Conservation (phyloP, 2,329 filamentous ascomycete genomes). For the Calonectria honghensis region DNA sequence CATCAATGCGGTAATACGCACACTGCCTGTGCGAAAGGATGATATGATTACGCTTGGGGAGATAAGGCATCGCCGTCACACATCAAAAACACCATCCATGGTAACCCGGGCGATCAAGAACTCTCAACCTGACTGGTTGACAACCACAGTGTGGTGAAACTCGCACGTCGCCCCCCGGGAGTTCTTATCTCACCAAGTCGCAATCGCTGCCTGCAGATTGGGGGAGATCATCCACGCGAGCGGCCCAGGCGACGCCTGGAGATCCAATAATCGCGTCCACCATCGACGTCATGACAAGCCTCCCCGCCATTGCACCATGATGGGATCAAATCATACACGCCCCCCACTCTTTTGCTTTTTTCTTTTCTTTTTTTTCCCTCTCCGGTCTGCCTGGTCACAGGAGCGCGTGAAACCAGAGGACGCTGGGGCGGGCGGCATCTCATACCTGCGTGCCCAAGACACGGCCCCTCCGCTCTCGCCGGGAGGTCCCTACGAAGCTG, state of each 20-base stretch:
- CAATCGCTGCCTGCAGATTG: not conserved
- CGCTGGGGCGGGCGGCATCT: not conserved
- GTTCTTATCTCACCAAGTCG: slow-evolving; percentile 14
- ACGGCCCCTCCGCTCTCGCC: not conserved
- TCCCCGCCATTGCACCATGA: slow-evolving; percentile 35
- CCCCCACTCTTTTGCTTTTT: slow-evolving; percentile 50
- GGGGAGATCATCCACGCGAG: slow-evolving; percentile 7
- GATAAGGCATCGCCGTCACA: not conserved
- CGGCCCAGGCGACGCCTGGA: not conserved
- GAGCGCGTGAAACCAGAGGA: not conserved
- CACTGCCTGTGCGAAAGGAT: not conserved
- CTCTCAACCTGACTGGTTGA: slow-evolving; percentile 7
- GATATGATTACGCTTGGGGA: not conserved
- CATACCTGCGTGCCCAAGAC: slow-evolving; percentile 11
- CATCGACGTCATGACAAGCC: slow-evolving; percentile 52
- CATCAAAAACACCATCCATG: not conserved
- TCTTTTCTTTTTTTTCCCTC: not conserved
- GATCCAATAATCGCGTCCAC: slow-evolving; percentile 43
- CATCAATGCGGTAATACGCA: not conserved
- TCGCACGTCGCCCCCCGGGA: not conserved
- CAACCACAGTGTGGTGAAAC: slow-evolving; percentile 15
- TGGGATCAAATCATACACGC: slow-evolving; percentile 43
- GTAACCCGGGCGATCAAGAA: not conserved
- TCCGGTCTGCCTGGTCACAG: not conserved
- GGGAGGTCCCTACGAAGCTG: slow-evolving; percentile 25